Percentiles rank a stretch among this genome's conserved stretches.
These are phyloP conservation scores for Arachis monticola DNA, from an alignment of 331 rosid genomes.

Conservation along the genomic window DNA sequence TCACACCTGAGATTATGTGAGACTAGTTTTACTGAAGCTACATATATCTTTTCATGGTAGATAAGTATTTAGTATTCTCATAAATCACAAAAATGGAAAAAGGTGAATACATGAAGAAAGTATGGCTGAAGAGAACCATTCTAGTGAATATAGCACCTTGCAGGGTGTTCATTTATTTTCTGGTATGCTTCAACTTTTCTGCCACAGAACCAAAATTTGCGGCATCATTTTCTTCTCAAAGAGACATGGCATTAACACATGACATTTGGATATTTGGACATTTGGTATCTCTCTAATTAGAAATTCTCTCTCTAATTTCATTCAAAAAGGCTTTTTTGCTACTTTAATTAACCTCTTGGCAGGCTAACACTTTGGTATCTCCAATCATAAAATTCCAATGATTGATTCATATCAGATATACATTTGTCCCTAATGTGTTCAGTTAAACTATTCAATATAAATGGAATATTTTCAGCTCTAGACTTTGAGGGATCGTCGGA, in stretches of 20 bases:
- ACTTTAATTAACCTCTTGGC: background rate
- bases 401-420: background rate
- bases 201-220: constrained; percentile 32
- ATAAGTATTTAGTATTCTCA: background rate
- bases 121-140: constrained; percentile 65
- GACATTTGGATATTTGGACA: too few relatives aligned
- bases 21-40: background rate
- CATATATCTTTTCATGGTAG: background rate
- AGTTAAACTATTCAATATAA: constrained; percentile 40
- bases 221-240: constrained; percentile 2
- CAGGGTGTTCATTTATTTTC: constrained; percentile 45
- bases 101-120: constrained; percentile 1
- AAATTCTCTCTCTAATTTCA: background rate
- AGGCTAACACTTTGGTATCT: background rate
- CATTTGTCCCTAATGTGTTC: constrained; percentile 47
- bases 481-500: constrained; percentile 45
- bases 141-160: constrained; percentile 67
- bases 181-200: constrained; percentile 49
- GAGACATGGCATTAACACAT: background rate
- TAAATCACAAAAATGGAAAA: background rate
- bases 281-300: too few relatives aligned
- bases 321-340: background rate
- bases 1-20: too few relatives aligned
- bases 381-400: background rate
- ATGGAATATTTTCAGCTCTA: constrained; percentile 43